These are phyloP conservation scores for Collybia nuda DNA, from an alignment of 768 basidiomycete genomes.

Conservation along the genomic window DNA sequence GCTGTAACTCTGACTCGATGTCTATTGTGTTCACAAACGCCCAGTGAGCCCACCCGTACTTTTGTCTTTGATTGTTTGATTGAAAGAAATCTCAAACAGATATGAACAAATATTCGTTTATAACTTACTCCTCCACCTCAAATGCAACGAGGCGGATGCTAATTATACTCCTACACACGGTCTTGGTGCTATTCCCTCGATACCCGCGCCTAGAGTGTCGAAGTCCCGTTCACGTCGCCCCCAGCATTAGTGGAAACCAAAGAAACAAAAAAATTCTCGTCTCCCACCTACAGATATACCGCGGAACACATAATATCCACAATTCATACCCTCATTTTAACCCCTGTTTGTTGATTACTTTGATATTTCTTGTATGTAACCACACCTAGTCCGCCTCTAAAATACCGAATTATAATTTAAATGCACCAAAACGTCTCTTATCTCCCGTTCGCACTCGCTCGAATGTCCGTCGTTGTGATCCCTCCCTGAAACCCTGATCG, in stretches of 20 bases:
- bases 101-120: constrained; percentile 90
- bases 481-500: too few species aligned
- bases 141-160: constrained; percentile 71
- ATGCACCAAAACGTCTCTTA: too few species aligned
- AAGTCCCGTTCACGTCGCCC: constrained; percentile 58
- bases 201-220: constrained; percentile 43
- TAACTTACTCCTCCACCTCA: constrained; percentile 78
- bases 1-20: constrained; percentile 88
- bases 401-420: neutral
- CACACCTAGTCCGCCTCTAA: neutral
- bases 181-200: constrained; percentile 60
- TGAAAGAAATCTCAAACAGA: constrained; percentile 31
- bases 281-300: too few species aligned
- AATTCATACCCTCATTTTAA: neutral
- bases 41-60: constrained; percentile 57
- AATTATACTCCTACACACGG: constrained; percentile 81
- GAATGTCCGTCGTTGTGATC: neutral
- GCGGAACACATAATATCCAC: neutral
- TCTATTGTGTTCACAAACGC: constrained; percentile 89
- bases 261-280: too few species aligned
- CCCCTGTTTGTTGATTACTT: neutral
- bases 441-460: too few species aligned
- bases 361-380: neutral
- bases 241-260: constrained; percentile 17
- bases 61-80: constrained; percentile 2